phyloP scores from a whole-genome alignment of 169 alveolate genomes.

The Babesia bovis region DNA sequence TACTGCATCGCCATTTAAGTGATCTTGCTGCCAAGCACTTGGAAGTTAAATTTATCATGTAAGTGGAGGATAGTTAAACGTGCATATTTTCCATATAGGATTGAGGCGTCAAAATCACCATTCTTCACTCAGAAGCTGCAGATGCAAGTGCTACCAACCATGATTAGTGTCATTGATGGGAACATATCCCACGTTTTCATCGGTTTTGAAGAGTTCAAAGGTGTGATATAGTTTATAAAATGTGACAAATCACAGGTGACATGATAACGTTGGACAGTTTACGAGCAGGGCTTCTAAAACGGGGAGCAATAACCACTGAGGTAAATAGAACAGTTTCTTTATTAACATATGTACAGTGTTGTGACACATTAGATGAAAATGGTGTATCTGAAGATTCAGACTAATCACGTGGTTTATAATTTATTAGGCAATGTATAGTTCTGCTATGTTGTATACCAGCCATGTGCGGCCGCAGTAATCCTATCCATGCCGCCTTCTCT shows the following conservation, averaged over 20 bases:
- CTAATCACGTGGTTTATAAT: no score
- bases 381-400: slow-evolving; percentile 26
- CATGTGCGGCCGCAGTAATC: no score
- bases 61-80: not conserved
- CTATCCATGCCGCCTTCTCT: no score
- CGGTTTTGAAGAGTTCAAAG: slow-evolving; percentile 65
- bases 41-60: slow-evolving; percentile 65
- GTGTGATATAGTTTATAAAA: not conserved
- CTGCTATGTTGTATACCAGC: no score
- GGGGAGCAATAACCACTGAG: slow-evolving; percentile 48
- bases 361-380: slow-evolving; percentile 34
- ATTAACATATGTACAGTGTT: slow-evolving; percentile 32
- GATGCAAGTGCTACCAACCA: slow-evolving; percentile 59
- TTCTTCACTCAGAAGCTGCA: slow-evolving; percentile 57
- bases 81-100: slow-evolving; percentile 16
- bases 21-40: slow-evolving; percentile 44
- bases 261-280: slow-evolving; percentile 27
- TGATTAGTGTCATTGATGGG: slow-evolving; percentile 50
- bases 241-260: slow-evolving; percentile 35
- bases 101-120: slow-evolving; percentile 55
- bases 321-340: not conserved
- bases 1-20: slow-evolving; percentile 38
- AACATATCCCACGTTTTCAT: slow-evolving; percentile 29
- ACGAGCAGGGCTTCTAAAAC: slow-evolving; percentile 38
- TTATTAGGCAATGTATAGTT: no score